phyloP scores from a whole-genome alignment of 495 filamentous ascomycete genomes.

The Lasiosphaeria ovina region DNA sequence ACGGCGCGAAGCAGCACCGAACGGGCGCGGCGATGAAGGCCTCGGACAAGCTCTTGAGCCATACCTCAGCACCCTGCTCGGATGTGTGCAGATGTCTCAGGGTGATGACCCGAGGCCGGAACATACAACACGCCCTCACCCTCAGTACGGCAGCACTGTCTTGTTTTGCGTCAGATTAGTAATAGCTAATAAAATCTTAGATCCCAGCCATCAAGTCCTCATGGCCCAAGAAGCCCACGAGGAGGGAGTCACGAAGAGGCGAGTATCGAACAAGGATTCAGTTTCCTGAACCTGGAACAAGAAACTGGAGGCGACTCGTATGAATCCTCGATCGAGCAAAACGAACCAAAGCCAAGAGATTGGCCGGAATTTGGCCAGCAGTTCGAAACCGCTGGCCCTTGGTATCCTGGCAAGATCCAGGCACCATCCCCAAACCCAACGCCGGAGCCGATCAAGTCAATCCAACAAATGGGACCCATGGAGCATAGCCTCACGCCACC shows the following conservation, averaged over 20 bases:
- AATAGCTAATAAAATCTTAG: neutral
- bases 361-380: neutral
- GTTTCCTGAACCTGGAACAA: neutral
- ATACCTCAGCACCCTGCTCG: slow-evolving; percentile 20
- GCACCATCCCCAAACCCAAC: slow-evolving; percentile 12
- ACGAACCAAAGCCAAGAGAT: neutral
- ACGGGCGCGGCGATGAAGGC: neutral
- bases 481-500: neutral
- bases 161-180: neutral
- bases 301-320: neutral
- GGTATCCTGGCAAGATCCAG: slow-evolving; percentile 14
- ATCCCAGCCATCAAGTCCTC: too few species aligned
- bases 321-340: neutral
- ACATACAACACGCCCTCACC: neutral
- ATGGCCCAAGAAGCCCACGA: too few species aligned
- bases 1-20: neutral
- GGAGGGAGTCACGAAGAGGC: neutral
- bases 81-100: slow-evolving; percentile 5
- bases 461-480: neutral
- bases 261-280: neutral
- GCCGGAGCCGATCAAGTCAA: neutral
- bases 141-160: neutral
- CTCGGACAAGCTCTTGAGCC: slow-evolving; percentile 6
- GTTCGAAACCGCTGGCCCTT: slow-evolving; percentile 17
- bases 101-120: neutral